Evolutionary conservation across 148 eudicot genomes (phyloP), one percentile per base, ranked within the genome.

Genomic region (Chenopodium formosanum): DNA sequence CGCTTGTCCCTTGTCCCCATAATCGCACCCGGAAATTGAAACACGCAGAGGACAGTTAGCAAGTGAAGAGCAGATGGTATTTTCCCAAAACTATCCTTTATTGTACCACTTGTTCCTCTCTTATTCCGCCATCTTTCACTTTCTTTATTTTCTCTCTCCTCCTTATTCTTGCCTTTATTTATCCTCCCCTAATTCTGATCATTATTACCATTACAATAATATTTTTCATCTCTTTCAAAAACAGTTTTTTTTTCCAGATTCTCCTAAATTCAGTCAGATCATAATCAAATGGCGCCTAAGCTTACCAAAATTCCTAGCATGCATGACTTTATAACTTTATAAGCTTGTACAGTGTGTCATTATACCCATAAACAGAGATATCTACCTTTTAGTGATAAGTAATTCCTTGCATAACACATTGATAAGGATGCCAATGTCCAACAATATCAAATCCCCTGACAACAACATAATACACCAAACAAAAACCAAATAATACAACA

Each of bases 251-350:
- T 56, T 29, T 48, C 19, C 6, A 19, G 4, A 48, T 78, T 67
- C 60, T 48, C 1, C 44, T 32, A 69, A 69, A 5, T 1, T 53
- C 1, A n/a, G 13, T 22, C 37, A 22, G 60, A 66, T 17, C 63
- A 19, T 20, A 27, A 44, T 75, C 64, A 77, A 56, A 90, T 90
- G 97, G 87, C 86, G 27, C 72, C 88, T 0, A 91, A 88, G 71
- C 82, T 92, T 0, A 32, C 75, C 2, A 86, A 86, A 76, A 34
- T 78, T 0, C 91, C 92, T 16, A 93, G 94, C 81, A 85, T 92
- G 87, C 85, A 97, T 64, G 99, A 94, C 37, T 34, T 34, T 34
- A 34, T 34, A 40, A 40, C 44, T 40, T 40, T 40, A 6, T 4
- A 66, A 22, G 12, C 79, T 76, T 62, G 19, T 76, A 76, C 16